Percentiles rank a stretch among this genome's conserved stretches.
These are phyloP conservation scores for Cytospora leucostoma DNA, from an alignment of 2,329 filamentous ascomycete genomes.

Conservation along the genomic window DNA sequence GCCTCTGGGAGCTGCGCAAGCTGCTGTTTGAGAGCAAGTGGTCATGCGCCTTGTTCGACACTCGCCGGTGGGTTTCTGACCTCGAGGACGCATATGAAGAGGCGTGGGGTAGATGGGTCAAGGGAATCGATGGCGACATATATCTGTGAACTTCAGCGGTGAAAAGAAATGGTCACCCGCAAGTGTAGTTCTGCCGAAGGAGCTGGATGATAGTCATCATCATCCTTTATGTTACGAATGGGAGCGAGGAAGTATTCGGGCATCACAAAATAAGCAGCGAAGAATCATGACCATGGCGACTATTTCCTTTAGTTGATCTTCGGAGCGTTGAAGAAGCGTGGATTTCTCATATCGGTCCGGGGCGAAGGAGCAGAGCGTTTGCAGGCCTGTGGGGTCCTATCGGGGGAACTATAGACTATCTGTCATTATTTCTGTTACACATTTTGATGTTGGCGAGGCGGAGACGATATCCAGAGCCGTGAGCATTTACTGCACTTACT, in stretches of 20 bases:
- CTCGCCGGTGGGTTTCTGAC: conserved; percentile 84
- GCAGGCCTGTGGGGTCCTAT: conserved; percentile 1
- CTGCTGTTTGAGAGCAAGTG: conserved; percentile 83
- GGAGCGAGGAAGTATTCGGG: background rate
- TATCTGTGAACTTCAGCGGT: conserved; percentile 57
- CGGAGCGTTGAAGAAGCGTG: conserved; percentile 4
- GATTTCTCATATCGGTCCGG: background rate
- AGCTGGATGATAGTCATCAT: background rate
- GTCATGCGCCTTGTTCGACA: conserved; percentile 88
- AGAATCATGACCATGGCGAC: conserved; percentile 2
- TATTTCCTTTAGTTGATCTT: conserved; percentile 6
- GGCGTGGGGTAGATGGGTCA: conserved; percentile 87
- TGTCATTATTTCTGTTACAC: background rate
- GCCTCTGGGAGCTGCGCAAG: conserved; percentile 76
- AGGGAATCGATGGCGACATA: conserved; percentile 87
- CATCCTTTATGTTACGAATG: background rate
- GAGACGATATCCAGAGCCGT: background rate
- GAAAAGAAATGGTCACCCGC: background rate
- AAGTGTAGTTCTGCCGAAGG: background rate
- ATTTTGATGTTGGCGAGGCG: background rate
- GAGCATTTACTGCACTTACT: background rate
- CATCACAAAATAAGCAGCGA: conserved; percentile 5
- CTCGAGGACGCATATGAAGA: conserved; percentile 85
- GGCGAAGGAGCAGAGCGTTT: background rate
- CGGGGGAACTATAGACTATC: background rate